Evolutionary conservation across 2,329 filamentous ascomycete species (phyloP).

Genomic region (Arthrobotrys conoides): DNA sequence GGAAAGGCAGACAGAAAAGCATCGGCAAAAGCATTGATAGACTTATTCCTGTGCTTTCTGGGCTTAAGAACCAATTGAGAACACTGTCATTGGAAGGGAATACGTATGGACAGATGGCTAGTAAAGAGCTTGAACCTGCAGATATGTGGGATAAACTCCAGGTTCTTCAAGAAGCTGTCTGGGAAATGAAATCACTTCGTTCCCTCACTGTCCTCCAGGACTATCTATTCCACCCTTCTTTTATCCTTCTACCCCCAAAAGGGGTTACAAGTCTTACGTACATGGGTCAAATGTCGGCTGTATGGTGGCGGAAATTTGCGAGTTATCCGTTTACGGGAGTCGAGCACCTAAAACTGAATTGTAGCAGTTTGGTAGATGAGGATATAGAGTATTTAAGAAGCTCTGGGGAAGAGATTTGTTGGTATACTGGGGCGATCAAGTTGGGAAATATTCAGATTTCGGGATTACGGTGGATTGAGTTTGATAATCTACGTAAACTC

Average conservation of each 20-base stretch:
- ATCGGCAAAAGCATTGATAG: not conserved
- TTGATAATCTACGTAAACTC: not conserved
- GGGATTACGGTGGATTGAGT: constrained; percentile 1
- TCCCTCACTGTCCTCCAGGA: not conserved
- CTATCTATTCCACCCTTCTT: constrained; percentile 19
- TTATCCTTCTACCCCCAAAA: constrained; percentile 27
- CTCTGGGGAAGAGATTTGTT: not conserved
- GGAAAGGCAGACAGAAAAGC: not conserved
- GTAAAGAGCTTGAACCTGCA: too few species aligned
- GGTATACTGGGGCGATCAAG: not conserved
- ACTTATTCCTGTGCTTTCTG: not conserved
- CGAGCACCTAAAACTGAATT: not conserved
- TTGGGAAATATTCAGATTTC: not conserved
- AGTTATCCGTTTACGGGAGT: not conserved
- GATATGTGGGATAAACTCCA: constrained; percentile 7
- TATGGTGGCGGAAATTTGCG: constrained; percentile 26
- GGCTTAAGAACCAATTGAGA: constrained; percentile 2
- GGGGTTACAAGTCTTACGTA: constrained; percentile 10
- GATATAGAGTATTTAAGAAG: not conserved
- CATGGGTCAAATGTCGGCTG: not conserved
- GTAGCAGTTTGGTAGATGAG: not conserved
- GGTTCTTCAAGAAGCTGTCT: not conserved
- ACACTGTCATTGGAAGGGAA: not conserved
- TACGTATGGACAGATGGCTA: too few species aligned
- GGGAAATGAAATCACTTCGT: not conserved